phyloP scores from a whole-genome alignment of 306 rosid genomes.

The Aeschynomene evenia region DNA sequence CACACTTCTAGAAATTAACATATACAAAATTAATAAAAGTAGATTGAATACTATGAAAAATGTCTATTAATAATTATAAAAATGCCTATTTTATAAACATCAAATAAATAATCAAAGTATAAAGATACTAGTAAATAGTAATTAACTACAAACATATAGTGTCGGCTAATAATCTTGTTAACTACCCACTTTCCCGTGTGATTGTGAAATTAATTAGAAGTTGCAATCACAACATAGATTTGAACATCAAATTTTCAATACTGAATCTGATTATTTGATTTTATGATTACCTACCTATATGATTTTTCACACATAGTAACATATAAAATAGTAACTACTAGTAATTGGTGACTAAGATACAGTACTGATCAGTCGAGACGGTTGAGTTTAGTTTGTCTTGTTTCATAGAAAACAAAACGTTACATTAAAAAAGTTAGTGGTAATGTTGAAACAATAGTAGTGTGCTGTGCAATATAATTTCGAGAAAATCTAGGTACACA shows the following conservation, averaged over 20 bases:
- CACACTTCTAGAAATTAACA: too few relatives aligned
- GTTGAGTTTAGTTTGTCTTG: not conserved
- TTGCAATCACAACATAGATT: too few relatives aligned
- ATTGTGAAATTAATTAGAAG: not conserved
- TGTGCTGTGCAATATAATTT: too few relatives aligned
- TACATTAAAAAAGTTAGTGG: too few relatives aligned
- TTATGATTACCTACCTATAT: not conserved
- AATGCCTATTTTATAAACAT: too few relatives aligned
- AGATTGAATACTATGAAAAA: too few relatives aligned
- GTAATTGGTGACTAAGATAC: not conserved
- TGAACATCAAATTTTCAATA: not conserved
- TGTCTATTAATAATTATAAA: too few relatives aligned
- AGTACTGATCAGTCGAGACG: not conserved
- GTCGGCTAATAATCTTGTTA: not conserved
- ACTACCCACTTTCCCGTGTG: constrained; percentile 3
- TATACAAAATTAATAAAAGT: too few relatives aligned
- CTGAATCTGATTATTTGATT: not conserved
- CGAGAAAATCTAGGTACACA: not conserved
- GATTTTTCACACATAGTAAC: not conserved
- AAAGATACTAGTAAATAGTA: too few relatives aligned
- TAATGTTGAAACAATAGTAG: too few relatives aligned
- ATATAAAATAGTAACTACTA: too few relatives aligned
- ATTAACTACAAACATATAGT: not conserved
- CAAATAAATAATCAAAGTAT: not conserved
- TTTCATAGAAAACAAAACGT: not conserved